Percentiles rank a stretch among this genome's conserved stretches.
Evolutionary conservation across 768 basidiomycete genomes (phyloP).

Genomic region (Leucogyrophana mollusca): DNA sequence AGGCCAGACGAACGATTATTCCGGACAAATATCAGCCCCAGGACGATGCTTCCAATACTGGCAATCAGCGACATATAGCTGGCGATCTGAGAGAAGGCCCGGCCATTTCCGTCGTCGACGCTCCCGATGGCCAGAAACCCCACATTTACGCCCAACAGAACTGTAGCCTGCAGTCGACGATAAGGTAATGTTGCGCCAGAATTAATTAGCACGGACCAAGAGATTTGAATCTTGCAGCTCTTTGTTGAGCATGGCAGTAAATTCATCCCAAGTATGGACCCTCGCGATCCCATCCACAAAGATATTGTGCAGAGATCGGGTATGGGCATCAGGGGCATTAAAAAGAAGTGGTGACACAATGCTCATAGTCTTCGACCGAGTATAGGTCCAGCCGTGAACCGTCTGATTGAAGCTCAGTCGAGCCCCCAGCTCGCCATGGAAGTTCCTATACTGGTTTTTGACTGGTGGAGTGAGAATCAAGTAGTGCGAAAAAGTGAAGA

Average conservation of each 20-base stretch:
- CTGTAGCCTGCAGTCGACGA: constrained; percentile 42
- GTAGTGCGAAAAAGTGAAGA: not conserved
- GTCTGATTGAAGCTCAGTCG: constrained; percentile 28
- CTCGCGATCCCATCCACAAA: constrained; percentile 43
- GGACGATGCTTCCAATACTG: constrained; percentile 41
- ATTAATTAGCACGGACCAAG: too few relatives aligned
- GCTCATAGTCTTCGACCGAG: constrained; percentile 31
- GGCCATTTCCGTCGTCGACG: constrained; percentile 24
- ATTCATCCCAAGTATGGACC: constrained; percentile 34
- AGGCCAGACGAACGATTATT: constrained; percentile 35
- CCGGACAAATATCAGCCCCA: constrained; percentile 42
- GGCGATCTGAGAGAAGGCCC: constrained; percentile 33
- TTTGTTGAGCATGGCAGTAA: constrained; percentile 37
- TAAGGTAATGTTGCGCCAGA: constrained; percentile 11
- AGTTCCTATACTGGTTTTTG: constrained; percentile 29
- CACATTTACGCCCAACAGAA: constrained; percentile 58
- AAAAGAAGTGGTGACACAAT: constrained; percentile 40
- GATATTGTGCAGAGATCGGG: constrained; percentile 36
- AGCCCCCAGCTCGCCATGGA: constrained; percentile 33
- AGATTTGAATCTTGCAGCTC: constrained; percentile 49
- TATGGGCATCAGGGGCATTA: constrained; percentile 42
- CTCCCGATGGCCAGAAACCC: constrained; percentile 57
- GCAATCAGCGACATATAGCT: constrained; percentile 44
- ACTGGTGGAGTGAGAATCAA: constrained; percentile 13
- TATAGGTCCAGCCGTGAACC: constrained; percentile 8